A percentile compares a stretch with the other conserved stretches of the same genome.
phyloP scores from a whole-genome alignment of 768 basidiomycete genomes.

The Amanita inopinata region DNA sequence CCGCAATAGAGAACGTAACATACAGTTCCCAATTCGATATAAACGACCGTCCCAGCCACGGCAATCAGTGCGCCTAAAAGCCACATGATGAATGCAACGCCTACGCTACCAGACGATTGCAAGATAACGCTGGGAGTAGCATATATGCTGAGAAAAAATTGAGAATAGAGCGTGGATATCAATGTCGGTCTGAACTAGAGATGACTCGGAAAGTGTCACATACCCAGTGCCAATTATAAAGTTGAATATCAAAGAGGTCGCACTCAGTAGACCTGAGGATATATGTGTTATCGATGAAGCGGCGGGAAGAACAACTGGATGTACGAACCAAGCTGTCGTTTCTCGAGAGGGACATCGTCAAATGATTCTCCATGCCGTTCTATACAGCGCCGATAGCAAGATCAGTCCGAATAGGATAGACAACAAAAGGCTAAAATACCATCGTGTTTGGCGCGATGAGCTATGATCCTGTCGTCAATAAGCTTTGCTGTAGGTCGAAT shows the following conservation, averaged over 20 bases:
- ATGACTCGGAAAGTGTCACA: slow-evolving; percentile 9
- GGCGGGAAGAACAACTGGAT: neutral
- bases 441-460: too few relatives aligned
- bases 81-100: slow-evolving; percentile 63
- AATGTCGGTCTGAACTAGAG: neutral
- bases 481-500: too few relatives aligned
- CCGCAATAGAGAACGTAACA: slow-evolving; percentile 11
- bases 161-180: too few relatives aligned
- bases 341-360: slow-evolving; percentile 38
- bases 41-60: slow-evolving; percentile 58
- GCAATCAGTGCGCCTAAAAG: slow-evolving; percentile 57
- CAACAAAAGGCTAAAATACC: too few relatives aligned
- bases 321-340: slow-evolving; percentile 40
- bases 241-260: slow-evolving; percentile 64
- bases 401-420: too few relatives aligned
- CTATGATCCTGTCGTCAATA: too few relatives aligned
- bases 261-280: slow-evolving; percentile 36
- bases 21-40: slow-evolving; percentile 69
- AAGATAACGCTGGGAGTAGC: slow-evolving; percentile 63
- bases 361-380: slow-evolving; percentile 25
- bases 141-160: slow-evolving; percentile 50
- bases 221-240: slow-evolving; percentile 69
- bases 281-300: neutral
- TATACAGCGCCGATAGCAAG: neutral
- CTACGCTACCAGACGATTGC: slow-evolving; percentile 59